These are phyloP conservation scores for Beta lomatogona DNA, from an alignment of 179 eudicot species.

Conservation along the genomic window DNA sequence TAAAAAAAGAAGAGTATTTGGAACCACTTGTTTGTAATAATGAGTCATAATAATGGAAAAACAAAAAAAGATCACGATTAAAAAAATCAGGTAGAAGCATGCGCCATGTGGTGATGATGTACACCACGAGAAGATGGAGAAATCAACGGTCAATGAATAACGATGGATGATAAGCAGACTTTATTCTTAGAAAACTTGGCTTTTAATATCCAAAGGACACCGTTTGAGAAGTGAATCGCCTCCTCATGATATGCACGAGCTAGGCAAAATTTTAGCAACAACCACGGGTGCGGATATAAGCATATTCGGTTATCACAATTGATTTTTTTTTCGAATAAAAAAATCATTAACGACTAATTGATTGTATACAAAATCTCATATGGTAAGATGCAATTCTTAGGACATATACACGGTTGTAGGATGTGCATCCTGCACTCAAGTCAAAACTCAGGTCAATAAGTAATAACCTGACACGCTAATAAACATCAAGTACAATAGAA, in stretches of 20 bases:
- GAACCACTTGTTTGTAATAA: not conserved
- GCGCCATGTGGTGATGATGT: constrained; percentile 8
- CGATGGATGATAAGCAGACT: constrained; percentile 5
- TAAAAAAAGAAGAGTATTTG: not conserved
- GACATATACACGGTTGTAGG: no score
- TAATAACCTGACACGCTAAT: no score
- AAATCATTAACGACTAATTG: no score
- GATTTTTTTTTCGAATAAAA: not conserved
- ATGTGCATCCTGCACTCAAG: no score
- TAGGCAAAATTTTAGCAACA: constrained; percentile 1
- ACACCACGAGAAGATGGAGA: not conserved
- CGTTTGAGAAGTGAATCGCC: not conserved
- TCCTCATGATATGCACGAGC: constrained; percentile 9
- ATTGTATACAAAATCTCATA: no score
- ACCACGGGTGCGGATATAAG: not conserved
- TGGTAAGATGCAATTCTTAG: no score
- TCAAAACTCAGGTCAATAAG: no score
- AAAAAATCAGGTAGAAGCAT: not conserved
- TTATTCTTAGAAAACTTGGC: not conserved
- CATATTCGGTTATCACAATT: constrained; percentile 3
- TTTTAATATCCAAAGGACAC: not conserved
- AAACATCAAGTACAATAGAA: no score
- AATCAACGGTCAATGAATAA: not conserved
- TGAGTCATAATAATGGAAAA: not conserved
- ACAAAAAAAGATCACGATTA: not conserved